A percentile compares a stretch with the other conserved stretches of the same genome.
These are phyloP conservation scores for Closterium sp. DNA, from an alignment of 139 green algal genomes.

Conservation along the genomic window DNA sequence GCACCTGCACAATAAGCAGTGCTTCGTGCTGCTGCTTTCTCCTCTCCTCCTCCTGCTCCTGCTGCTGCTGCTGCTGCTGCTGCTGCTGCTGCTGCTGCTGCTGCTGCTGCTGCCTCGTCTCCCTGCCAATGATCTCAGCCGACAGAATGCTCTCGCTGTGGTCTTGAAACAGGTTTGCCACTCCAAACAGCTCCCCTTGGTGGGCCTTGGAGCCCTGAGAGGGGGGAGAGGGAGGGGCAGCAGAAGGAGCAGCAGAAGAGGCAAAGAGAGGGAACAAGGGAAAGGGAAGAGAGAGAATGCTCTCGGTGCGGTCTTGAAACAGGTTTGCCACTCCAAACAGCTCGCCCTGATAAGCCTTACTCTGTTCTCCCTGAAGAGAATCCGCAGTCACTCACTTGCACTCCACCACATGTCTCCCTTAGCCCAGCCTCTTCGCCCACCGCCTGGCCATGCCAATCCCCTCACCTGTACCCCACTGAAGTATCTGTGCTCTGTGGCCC, in stretches of 20 bases:
- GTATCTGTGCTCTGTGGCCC: slow-evolving; percentile 11
- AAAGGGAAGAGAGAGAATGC: not conserved
- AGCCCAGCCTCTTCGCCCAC: too few species aligned
- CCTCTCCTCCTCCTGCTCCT: not conserved
- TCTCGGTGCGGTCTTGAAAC: not conserved
- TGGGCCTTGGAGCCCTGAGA: not conserved
- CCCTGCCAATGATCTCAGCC: not conserved
- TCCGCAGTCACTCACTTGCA: too few species aligned
- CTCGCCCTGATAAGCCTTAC: not conserved
- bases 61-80: too few species aligned
- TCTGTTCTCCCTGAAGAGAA: too few species aligned
- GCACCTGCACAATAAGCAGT: not conserved
- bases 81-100: not conserved
- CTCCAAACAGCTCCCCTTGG: not conserved
- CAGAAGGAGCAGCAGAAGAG: too few species aligned
- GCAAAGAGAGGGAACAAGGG: too few species aligned
- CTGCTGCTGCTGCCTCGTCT: not conserved
- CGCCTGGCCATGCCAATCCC: too few species aligned
- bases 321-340: not conserved
- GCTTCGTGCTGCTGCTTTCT: too few species aligned
- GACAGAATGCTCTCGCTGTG: not conserved
- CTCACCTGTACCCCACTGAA: slow-evolving; percentile 29
- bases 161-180: not conserved
- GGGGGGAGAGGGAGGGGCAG: too few species aligned
- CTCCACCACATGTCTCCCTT: too few species aligned